Base-by-base conservation (phyloP, 148 eudicot species). In the Agrostemma githago region DNA sequence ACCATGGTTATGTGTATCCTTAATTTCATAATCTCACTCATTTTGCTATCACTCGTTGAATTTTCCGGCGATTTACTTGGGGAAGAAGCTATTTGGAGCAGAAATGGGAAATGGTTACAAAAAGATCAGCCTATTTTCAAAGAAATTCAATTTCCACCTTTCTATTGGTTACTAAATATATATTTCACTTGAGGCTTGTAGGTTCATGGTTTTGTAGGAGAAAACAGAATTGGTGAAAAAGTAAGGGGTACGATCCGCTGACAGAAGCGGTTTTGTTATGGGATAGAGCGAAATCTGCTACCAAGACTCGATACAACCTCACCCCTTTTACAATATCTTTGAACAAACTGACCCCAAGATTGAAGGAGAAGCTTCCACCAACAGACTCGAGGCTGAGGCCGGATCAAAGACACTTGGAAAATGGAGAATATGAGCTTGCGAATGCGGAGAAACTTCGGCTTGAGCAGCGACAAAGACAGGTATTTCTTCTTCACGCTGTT, bases 181-280 rank as follows among this genome's bases (percentile, higher is more conserved):
- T 21, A 39, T 37, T 71, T 71, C 34, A 17, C 39, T 20, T 43
- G 63, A 34, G 11, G 77, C 68, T 69, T 80, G 65, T 78, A 94
- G 98, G 95, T 94, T 76, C 98, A 94, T 73, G 98, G 98, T 41
- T 89, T 93, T 84, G 92, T 93, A 67, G 95, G 89, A 81, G 98
- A 94, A 81, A 91, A 91, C 72, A 81, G 79, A 85, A 94, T 97
- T 42, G 96, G 97, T 46, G 98, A 94, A 79, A 94, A 91, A 80
- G 96, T 91, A 94, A 94, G 84, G 97, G 98, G 42, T 94, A 94
- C 72, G 98, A 94, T 88, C 98, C 98, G 26, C 89, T 94, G 98
- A 87, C 90, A 37, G 97, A 94, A 78, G 96, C 98, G 68, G 85
- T 94, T 54, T 80, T 94, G 77, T 81, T 94, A 34, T 91, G 98